Evolutionary conservation across 345 rosid genomes (phyloP).

Genomic region (Citrus inodora): DNA sequence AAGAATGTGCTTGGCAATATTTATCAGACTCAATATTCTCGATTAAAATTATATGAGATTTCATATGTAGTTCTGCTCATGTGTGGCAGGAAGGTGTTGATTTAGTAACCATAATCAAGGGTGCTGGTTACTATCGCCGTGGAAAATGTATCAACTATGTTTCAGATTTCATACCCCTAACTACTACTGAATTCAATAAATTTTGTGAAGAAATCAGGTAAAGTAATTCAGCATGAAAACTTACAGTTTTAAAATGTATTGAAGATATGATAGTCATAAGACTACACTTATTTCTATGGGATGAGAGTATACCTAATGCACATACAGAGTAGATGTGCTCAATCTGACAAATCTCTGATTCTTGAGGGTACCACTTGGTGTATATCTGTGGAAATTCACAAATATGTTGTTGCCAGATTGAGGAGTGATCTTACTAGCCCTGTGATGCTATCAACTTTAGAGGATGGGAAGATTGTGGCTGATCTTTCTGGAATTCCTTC

Average conservation of each 20-base stretch:
- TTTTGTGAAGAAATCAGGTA: slow-evolving; percentile 23
- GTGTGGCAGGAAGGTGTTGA: slow-evolving; percentile 11
- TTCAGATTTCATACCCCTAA: slow-evolving; percentile 55
- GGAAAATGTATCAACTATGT: slow-evolving; percentile 40
- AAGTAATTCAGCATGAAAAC: not conserved
- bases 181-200: slow-evolving; percentile 43
- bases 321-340: no score
- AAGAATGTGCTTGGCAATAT: no score
- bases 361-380: no score
- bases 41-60: not conserved
- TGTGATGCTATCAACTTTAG: slow-evolving; percentile 45
- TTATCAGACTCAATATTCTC: no score
- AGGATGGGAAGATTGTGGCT: slow-evolving; percentile 43
- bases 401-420: slow-evolving; percentile 5
- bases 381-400: not conserved
- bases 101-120: slow-evolving; percentile 55
- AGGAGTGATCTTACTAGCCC: slow-evolving; percentile 13
- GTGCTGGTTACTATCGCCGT: slow-evolving; percentile 56
- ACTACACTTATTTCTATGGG: no score
- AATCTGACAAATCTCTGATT: no score
- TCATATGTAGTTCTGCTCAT: not conserved
- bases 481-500: slow-evolving; percentile 53
- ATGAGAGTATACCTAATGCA: no score
- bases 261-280: no score
- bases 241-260: no score